Percentiles rank a stretch among this genome's conserved stretches.
These are phyloP conservation scores for Mycena latifolia DNA, from an alignment of 768 basidiomycete genomes.

Conservation along the genomic window DNA sequence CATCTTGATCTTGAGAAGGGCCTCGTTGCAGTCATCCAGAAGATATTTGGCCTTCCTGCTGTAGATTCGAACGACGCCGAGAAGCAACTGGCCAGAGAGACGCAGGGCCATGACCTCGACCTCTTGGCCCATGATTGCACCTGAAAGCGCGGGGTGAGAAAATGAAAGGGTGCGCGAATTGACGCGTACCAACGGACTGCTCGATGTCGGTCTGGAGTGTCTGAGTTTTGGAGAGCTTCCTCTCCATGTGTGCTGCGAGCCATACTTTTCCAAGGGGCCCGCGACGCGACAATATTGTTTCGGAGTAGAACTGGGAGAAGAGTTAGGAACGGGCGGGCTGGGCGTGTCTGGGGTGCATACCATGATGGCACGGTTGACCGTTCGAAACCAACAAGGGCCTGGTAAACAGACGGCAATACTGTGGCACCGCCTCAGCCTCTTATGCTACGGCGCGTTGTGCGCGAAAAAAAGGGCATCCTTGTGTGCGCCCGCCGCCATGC, in stretches of 20 bases:
- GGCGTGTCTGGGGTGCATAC: constrained; percentile 33
- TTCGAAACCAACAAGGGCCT: background rate
- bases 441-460: constrained; percentile 26
- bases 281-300: constrained; percentile 92
- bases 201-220: constrained; percentile 96
- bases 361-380: constrained; percentile 44
- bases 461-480: constrained; percentile 20
- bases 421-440: background rate
- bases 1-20: constrained; percentile 95
- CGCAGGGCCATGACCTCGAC: constrained; percentile 94
- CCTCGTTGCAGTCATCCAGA: constrained; percentile 97
- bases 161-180: background rate
- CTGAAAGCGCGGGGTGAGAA: constrained; percentile 48
- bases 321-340: constrained; percentile 26
- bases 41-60: constrained; percentile 98
- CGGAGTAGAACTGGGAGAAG: constrained; percentile 83
- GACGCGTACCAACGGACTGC: constrained; percentile 84
- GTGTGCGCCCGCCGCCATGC: constrained; percentile 19
- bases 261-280: constrained; percentile 97
- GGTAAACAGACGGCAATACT: too few species aligned
- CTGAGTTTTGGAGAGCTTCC: constrained; percentile 96
- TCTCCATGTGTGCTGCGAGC: constrained; percentile 99
- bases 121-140: constrained; percentile 95
- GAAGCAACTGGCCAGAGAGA: constrained; percentile 94
- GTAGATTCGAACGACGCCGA: constrained; percentile 98